A percentile compares a stretch with the other conserved stretches of the same genome.
These are phyloP conservation scores for Gonapodya prolifera DNA, from an alignment of 192 early-diverging fungal species.

Conservation along the genomic window DNA sequence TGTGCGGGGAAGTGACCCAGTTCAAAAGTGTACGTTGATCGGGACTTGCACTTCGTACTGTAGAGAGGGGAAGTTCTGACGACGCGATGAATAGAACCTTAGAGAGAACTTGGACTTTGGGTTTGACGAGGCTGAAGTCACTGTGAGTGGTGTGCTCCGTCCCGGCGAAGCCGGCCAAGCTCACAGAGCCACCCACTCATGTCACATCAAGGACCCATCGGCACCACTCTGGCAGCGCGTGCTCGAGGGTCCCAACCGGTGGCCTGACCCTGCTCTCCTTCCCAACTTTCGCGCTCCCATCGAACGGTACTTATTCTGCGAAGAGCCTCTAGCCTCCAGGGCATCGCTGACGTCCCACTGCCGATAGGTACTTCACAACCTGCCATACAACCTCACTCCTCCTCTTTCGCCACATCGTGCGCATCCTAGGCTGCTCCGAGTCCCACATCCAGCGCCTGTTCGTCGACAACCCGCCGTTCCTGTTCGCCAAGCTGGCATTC, in stretches of 20 bases:
- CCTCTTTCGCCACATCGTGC: background rate
- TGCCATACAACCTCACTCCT: background rate
- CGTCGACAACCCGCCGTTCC: background rate
- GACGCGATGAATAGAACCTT: background rate
- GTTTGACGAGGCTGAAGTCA: slow-evolving; percentile 20
- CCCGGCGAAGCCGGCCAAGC: no score
- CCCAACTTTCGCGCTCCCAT: slow-evolving; percentile 29
- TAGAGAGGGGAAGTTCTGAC: no score
- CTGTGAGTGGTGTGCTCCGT: no score
- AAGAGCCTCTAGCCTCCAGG: no score
- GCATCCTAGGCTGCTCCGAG: background rate
- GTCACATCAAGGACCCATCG: background rate
- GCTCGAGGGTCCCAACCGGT: slow-evolving; percentile 45
- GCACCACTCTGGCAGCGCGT: slow-evolving; percentile 27
- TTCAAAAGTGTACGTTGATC: no score
- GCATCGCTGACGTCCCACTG: no score
- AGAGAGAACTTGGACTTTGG: slow-evolving; percentile 45
- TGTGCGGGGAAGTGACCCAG: slow-evolving; percentile 37
- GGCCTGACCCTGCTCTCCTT: slow-evolving; percentile 26
- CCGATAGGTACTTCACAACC: no score
- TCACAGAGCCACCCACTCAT: no score
- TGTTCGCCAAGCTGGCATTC: background rate
- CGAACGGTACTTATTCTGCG: background rate
- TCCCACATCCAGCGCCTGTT: background rate
- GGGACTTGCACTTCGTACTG: no score